phyloP scores from a whole-genome alignment of 2,329 filamentous ascomycete species.

The Penicillium sp. region DNA sequence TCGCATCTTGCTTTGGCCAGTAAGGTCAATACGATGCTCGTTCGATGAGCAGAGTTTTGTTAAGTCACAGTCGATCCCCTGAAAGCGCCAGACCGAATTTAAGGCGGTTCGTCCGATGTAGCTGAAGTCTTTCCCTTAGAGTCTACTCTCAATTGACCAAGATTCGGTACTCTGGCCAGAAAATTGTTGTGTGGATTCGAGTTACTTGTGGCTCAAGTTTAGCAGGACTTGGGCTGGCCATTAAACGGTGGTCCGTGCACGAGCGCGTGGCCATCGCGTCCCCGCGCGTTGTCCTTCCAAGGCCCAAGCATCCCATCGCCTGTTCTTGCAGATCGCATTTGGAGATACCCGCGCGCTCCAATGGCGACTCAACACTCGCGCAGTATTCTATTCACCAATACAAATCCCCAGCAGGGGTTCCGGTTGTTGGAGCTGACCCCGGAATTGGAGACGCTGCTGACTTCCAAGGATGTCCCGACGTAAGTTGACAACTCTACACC shows the following conservation, averaged over 20 bases:
- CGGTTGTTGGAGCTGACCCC: constrained; percentile 63
- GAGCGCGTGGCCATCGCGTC: constrained; percentile 24
- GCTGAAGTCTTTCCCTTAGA: background rate
- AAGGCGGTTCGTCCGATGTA: background rate
- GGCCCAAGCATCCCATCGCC: constrained; percentile 1
- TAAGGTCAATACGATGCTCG: background rate
- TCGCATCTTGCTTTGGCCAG: background rate
- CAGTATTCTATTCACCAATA: constrained; percentile 45
- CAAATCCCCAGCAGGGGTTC: constrained; percentile 54
- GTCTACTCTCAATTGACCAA: too few relatives aligned
- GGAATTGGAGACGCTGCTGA: constrained; percentile 57
- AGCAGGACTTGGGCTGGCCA: background rate
- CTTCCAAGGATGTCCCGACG: constrained; percentile 48
- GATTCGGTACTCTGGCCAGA: too few relatives aligned
- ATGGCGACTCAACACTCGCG: constrained; percentile 45
- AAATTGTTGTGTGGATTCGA: too few relatives aligned
- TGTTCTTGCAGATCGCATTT: constrained; percentile 2
- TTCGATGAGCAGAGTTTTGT: background rate
- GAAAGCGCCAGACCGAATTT: background rate
- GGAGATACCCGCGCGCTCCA: background rate
- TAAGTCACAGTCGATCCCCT: background rate
- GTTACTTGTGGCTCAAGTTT: background rate
- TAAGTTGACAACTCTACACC: constrained; percentile 18
- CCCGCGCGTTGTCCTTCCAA: constrained; percentile 5
- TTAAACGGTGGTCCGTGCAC: constrained; percentile 42